Percentiles rank a stretch among this genome's conserved stretches.
These are phyloP conservation scores for Lactuca saligna DNA, from an alignment of 129 eudicot species.

Conservation along the genomic window DNA sequence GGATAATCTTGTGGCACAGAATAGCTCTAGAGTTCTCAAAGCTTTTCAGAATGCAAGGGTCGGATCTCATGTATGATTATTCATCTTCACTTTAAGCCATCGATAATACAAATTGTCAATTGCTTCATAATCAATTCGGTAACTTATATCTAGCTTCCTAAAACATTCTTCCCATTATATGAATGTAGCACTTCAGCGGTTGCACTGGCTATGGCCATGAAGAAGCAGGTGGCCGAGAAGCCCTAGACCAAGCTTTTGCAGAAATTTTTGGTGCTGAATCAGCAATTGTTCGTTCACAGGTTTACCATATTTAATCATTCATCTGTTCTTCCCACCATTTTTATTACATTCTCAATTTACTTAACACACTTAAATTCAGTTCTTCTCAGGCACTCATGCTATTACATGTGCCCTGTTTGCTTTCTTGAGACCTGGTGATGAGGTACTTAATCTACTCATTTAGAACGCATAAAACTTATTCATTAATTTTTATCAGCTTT, in stretches of 20 bases:
- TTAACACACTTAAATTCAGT: constrained; percentile 41
- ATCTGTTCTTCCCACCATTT: constrained; percentile 7
- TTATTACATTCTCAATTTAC: constrained; percentile 1
- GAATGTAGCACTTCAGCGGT: constrained; percentile 84
- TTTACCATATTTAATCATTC: constrained; percentile 22
- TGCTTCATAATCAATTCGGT: not conserved
- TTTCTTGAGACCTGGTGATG: constrained; percentile 94
- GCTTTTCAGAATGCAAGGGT: constrained; percentile 91
- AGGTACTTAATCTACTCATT: constrained; percentile 43
- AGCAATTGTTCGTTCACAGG: constrained; percentile 94
- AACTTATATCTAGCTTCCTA: not conserved
- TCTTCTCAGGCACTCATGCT: constrained; percentile 98
- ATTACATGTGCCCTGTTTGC: constrained; percentile 97
- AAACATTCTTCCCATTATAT: not conserved
- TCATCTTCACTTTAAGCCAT: not conserved
- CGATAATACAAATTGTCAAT: not conserved
- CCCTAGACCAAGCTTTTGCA: constrained; percentile 87
- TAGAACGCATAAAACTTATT: not conserved
- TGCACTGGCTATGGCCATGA: constrained; percentile 99
- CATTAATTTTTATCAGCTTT: constrained; percentile 57
- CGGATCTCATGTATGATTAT: constrained; percentile 77
- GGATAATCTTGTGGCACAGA: constrained; percentile 84
- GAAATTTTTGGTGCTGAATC: constrained; percentile 98
- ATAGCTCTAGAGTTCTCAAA: constrained; percentile 77
- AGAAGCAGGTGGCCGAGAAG: constrained; percentile 98